A percentile compares a stretch with the other conserved stretches of the same genome.
These are phyloP conservation scores for Ophioceras dolichostomum DNA, from an alignment of 2,329 filamentous ascomycete genomes.

Conservation along the genomic window DNA sequence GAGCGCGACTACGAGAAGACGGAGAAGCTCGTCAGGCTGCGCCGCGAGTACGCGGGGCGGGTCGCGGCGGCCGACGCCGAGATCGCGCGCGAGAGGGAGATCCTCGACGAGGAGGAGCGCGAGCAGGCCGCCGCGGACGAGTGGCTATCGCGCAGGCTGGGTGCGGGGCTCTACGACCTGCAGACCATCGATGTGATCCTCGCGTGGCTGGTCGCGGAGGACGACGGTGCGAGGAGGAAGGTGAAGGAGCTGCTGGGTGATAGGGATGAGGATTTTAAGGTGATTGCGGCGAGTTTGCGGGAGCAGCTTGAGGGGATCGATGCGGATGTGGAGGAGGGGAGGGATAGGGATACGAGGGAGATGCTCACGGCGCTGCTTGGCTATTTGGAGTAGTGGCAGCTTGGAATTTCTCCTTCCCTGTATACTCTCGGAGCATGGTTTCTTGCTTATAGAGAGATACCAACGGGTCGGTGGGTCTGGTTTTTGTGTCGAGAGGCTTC, in stretches of 20 bases:
- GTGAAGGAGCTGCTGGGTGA: conserved; percentile 55
- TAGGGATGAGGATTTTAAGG: conserved; percentile 49
- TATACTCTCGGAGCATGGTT: too few relatives aligned
- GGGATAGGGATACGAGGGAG: conserved; percentile 42
- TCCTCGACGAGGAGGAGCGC: conserved; percentile 40
- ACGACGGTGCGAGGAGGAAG: conserved; percentile 57
- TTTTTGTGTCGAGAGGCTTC: too few relatives aligned
- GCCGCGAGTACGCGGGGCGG: conserved; percentile 55
- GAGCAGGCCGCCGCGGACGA: conserved; percentile 51
- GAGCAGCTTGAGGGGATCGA: conserved; percentile 40
- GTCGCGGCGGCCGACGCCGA: conserved; percentile 50
- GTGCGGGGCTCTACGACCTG: conserved; percentile 73
- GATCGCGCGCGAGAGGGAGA: conserved; percentile 31
- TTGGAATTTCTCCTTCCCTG: background rate
- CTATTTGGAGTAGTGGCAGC: conserved; percentile 25
- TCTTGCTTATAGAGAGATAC: too few relatives aligned
- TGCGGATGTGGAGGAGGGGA: conserved; percentile 38
- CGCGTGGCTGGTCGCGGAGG: conserved; percentile 87
- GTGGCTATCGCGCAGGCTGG: conserved; percentile 63
- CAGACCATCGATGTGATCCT: conserved; percentile 77
- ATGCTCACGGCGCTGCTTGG: conserved; percentile 41
- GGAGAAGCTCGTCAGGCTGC: conserved; percentile 55
- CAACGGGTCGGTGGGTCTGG: too few relatives aligned
- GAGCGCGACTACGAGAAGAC: conserved; percentile 91
- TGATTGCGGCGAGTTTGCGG: conserved; percentile 55